Evolutionary conservation across 495 filamentous ascomycete genomes (phyloP), one percentile per base, ranked within the genome.

Genomic region (Lentithecium fluviatile): DNA sequence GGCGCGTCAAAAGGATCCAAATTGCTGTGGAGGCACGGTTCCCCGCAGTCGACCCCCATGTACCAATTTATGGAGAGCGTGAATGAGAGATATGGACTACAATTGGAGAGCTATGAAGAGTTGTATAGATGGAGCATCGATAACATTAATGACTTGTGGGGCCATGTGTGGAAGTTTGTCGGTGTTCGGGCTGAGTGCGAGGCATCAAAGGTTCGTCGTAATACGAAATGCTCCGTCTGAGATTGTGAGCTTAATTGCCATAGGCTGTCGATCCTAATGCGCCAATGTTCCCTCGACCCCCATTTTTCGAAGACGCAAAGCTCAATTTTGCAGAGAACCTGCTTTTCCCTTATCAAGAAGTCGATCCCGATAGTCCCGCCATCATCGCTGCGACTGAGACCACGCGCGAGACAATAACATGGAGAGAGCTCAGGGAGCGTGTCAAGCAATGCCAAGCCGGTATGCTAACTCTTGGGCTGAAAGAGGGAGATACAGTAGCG

Each of bases 301-400:
- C 79, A 24, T 97, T 95, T 78, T 98, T 95, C 70, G 71, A 82
- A 40, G 88, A 86, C 6, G 83, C 88, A 19, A 83, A 75, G 46
- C 76, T 96, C 55, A 97, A 97, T 69, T 96, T 96, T 71, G 90
- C 91, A 21, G 89, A 96, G 76, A 97, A 97, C 73, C 79, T 97
- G 29, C 81, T 97, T 6, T 95, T 84, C 70, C 91, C 92, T 5
- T 74, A 77, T 13, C 78, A 78, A 43, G 70, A 79, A 19, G 82
- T 84, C 23, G 75, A 82, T 59, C 82, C 85, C 48, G 75, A 83
- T 54, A 71, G 73, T 2, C 67, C 79, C 19, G 90, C 89, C 21
- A 76, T 92, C 23, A 85, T 94, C 65, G 85, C 83, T 37, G 89
- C 80, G 6, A 92, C 88, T 11, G 90, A 95, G 73, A 80, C 79